Evolutionary conservation across 306 rosid genomes (phyloP), one percentile per base, ranked within the genome.

Genomic region (Argentina anserina): DNA sequence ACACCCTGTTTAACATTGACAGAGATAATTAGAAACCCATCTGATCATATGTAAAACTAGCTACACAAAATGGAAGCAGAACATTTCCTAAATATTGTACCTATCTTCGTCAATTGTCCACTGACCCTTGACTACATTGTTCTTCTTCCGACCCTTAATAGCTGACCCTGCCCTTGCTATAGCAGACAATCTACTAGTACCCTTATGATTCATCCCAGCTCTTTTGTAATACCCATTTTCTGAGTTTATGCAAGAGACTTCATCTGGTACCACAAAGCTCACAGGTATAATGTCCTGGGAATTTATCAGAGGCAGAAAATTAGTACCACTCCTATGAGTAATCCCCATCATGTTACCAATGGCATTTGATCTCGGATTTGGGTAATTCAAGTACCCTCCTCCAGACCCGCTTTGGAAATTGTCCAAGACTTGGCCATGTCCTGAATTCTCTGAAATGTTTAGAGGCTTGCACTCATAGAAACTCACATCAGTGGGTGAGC

Each of bases 31-130:
- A 61, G 20, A 31, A 28, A 59, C 26, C 59, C 17, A 12, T 53
- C 3, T 15, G 3, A 14, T 13, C 40, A 29, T 2, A 61, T 31
- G 15, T 23, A 33, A 28, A 33, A 18, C 66, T 55, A 55, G 17
- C 9, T 21, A 36, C 6, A 11, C 4, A 25, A 67, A 46, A 12
- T 52, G 11, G 23, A 43, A 13, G 42, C 1, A 15, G 36, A 15
- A 18, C 26, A 41, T 34, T 2, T 28, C 33, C 52, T 5, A 28
- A 26, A 49, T 39, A 59, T 4, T 31, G n/a, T 75, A 94, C 97
- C 97, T 87, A 82, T 94, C 97, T 87, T 91, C 99, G 59, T 91
- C 93, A 60, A 71, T 74, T 3, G 92, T 88, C 99, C 99, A 94
- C 40, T 91, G 99, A 0, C 99, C 99, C 83, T 94, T 94, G 76